phyloP scores from a whole-genome alignment of 768 basidiomycete species.

The Kwoniella bestiolae region DNA sequence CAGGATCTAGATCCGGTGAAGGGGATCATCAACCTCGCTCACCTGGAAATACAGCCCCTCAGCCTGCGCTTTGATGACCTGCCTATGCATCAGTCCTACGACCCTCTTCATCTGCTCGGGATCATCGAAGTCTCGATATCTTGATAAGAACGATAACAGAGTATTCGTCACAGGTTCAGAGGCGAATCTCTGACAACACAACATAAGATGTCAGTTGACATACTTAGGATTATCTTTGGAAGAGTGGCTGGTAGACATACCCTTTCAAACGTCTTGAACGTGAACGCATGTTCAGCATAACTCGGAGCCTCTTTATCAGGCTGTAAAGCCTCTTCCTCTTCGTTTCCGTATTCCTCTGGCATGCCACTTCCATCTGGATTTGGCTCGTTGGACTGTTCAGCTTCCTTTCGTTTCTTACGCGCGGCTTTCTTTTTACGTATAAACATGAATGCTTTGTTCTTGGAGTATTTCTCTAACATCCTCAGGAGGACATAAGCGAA shows the following conservation, averaged over 20 bases:
- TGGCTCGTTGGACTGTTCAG: slow-evolving; percentile 13
- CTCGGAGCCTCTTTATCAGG: slow-evolving; percentile 64
- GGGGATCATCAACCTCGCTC: slow-evolving; percentile 8
- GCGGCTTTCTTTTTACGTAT: slow-evolving; percentile 69
- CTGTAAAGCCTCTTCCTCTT: slow-evolving; percentile 65
- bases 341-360: slow-evolving; percentile 60
- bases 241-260: slow-evolving; percentile 60
- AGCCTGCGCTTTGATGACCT: slow-evolving; percentile 85
- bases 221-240: not conserved
- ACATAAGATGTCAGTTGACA: not conserved
- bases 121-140: slow-evolving; percentile 77
- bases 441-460: slow-evolving; percentile 71
- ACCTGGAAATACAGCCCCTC: slow-evolving; percentile 97
- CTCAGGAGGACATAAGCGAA: slow-evolving; percentile 81
- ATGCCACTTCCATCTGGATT: slow-evolving; percentile 45
- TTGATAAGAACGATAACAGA: slow-evolving; percentile 76
- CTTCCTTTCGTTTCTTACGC: slow-evolving; percentile 59
- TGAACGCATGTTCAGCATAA: slow-evolving; percentile 82
- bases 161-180: slow-evolving; percentile 82
- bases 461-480: slow-evolving; percentile 88
- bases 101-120: slow-evolving; percentile 87
- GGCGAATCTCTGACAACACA: slow-evolving; percentile 75
- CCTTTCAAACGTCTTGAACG: slow-evolving; percentile 87
- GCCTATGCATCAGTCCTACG: slow-evolving; percentile 85
- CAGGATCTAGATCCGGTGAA: too few species aligned